A percentile compares a stretch with the other conserved stretches of the same genome.
Conservation (phyloP, 1,284 basidiomycete species). For the Cerioporus squamosus region DNA sequence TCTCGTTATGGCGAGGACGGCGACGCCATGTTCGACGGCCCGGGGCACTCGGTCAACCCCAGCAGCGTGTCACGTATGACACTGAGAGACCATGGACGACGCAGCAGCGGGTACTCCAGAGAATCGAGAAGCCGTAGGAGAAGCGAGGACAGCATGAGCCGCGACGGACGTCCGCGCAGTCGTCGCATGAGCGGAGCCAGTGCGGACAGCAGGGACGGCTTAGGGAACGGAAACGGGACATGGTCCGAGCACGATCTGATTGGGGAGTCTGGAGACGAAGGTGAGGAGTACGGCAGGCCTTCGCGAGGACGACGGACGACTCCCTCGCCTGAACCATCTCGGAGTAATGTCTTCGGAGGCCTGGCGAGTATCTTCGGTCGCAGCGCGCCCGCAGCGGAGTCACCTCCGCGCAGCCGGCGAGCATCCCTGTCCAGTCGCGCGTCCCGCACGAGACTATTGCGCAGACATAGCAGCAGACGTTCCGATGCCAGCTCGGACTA, state of each 20-base stretch:
- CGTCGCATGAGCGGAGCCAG: constrained; percentile 52
- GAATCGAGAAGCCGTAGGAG: constrained; percentile 46
- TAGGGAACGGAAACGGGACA: constrained; percentile 22
- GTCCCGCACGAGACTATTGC: constrained; percentile 55
- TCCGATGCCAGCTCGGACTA: constrained; percentile 66
- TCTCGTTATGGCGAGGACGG: constrained; percentile 67
- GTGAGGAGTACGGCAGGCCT: constrained; percentile 27
- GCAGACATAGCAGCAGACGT: constrained; percentile 51
- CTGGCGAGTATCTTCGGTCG: constrained; percentile 73
- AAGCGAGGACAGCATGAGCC: constrained; percentile 51
- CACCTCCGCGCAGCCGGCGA: constrained; percentile 45
- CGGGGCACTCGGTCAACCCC: constrained; percentile 70
- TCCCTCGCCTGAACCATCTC: constrained; percentile 39
- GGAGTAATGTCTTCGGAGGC: constrained; percentile 66
- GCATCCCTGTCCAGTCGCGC: constrained; percentile 61
- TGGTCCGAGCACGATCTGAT: constrained; percentile 14
- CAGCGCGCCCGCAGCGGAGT: constrained; percentile 40
- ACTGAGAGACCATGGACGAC: constrained; percentile 51
- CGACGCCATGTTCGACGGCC: constrained; percentile 76
- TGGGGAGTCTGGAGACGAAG: constrained; percentile 27
- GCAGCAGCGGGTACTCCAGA: constrained; percentile 59
- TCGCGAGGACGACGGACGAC: constrained; percentile 34
- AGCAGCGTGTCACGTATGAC: constrained; percentile 82
- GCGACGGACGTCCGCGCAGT: constrained; percentile 26
- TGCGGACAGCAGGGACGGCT: constrained; percentile 43